A percentile compares a stretch with the other conserved stretches of the same genome.
Evolutionary conservation across 2,329 filamentous ascomycete genomes (phyloP).

Genomic region (Apiospora kogelbergensis): DNA sequence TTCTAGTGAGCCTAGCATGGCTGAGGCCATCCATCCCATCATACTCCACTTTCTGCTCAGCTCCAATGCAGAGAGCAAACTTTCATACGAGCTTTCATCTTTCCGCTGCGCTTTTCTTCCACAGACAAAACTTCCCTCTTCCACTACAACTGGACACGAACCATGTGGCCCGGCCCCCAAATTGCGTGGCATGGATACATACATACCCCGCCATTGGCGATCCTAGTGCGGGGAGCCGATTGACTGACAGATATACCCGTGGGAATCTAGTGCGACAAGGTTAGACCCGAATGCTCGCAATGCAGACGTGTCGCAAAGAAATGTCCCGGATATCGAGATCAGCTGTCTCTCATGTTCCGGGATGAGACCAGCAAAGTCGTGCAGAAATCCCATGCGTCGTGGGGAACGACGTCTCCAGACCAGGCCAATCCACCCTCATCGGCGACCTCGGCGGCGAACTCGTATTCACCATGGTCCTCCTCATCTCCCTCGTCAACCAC

Average conservation of each 20-base stretch:
- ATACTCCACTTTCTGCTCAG: not conserved
- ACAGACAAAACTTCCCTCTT: not conserved
- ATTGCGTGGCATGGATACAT: not conserved
- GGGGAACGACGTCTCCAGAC: slow-evolving; percentile 35
- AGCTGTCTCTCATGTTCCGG: slow-evolving; percentile 64
- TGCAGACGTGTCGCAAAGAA: slow-evolving; percentile 59
- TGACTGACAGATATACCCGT: slow-evolving; percentile 9
- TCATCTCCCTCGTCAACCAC: slow-evolving; percentile 23
- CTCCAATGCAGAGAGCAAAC: not conserved
- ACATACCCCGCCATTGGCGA: slow-evolving; percentile 7
- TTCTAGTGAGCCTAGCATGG: not conserved
- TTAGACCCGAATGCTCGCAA: slow-evolving; percentile 60
- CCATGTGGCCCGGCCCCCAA: not conserved
- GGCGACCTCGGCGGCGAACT: slow-evolving; percentile 24
- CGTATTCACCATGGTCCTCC: slow-evolving; percentile 19
- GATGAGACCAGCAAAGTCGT: slow-evolving; percentile 65
- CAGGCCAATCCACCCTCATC: slow-evolving; percentile 24
- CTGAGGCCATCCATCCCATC: not conserved
- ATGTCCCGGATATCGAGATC: slow-evolving; percentile 65
- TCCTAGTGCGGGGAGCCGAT: slow-evolving; percentile 5
- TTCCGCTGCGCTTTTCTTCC: not conserved
- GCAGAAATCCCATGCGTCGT: slow-evolving; percentile 55
- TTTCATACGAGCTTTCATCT: not conserved
- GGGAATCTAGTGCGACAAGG: slow-evolving; percentile 56
- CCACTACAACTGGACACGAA: slow-evolving; percentile 9